Conservation (phyloP, 257 asterid genomes). For the Solanum clarkiae region DNA sequence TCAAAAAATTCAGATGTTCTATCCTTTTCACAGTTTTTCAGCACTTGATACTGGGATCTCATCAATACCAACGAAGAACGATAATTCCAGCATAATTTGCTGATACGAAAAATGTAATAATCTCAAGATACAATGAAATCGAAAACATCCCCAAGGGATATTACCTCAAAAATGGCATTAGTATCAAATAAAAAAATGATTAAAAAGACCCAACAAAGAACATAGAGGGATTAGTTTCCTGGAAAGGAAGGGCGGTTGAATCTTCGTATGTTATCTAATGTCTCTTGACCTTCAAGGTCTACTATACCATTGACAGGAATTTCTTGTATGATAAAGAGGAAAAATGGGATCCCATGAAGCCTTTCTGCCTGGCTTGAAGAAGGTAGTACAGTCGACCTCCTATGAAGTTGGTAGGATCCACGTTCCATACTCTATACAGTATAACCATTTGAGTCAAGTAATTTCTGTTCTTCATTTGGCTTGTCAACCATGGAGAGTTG, state of each 20-base stretch:
- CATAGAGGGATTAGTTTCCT: background rate
- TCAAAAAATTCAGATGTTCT: background rate
- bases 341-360: constrained; percentile 2
- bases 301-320: background rate
- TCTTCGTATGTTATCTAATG: background rate
- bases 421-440: constrained; percentile 27
- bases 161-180: background rate
- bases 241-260: background rate
- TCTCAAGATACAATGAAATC: background rate
- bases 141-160: background rate
- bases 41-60: background rate
- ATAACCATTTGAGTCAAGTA: constrained; percentile 54
- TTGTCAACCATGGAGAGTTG: constrained; percentile 39
- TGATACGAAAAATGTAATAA: background rate
- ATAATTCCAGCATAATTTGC: background rate
- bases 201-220: background rate
- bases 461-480: constrained; percentile 53
- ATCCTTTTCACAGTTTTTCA: background rate
- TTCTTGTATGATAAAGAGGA: background rate
- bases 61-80: background rate
- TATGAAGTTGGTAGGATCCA: constrained; percentile 2
- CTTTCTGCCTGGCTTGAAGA: background rate
- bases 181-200: background rate
- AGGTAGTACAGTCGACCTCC: constrained; percentile 4
- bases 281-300: background rate